Evolutionary conservation across 495 filamentous ascomycete genomes (phyloP).

Genomic region (Halenospora varia): DNA sequence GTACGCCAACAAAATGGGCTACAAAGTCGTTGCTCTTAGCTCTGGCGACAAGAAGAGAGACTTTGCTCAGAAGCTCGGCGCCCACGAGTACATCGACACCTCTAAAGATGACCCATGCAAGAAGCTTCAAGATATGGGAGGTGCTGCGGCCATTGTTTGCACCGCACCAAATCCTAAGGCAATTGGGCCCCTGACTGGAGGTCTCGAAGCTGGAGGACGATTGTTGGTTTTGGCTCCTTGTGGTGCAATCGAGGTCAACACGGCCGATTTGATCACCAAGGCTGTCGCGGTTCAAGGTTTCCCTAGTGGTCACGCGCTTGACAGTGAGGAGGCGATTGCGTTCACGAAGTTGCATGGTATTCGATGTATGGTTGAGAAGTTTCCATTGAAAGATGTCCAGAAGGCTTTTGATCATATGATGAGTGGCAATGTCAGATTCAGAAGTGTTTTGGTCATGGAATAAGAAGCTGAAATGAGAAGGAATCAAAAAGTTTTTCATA

Average conservation of each 20-base stretch:
- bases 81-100: slow-evolving; percentile 63
- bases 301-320: slow-evolving; percentile 58
- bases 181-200: slow-evolving; percentile 51
- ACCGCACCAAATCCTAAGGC: slow-evolving; percentile 57
- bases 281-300: slow-evolving; percentile 55
- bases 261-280: slow-evolving; percentile 40
- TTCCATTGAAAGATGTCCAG: slow-evolving; percentile 51
- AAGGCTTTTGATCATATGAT: slow-evolving; percentile 48
- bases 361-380: slow-evolving; percentile 61
- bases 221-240: slow-evolving; percentile 52
- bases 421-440: slow-evolving; percentile 43
- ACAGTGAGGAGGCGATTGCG: slow-evolving; percentile 61
- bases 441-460: slow-evolving; percentile 49
- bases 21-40: slow-evolving; percentile 58
- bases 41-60: slow-evolving; percentile 51
- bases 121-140: slow-evolving; percentile 53
- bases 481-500: too few species aligned
- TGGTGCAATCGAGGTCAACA: slow-evolving; percentile 50
- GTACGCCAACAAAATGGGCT: slow-evolving; percentile 62
- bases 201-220: slow-evolving; percentile 53
- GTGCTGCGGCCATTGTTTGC: slow-evolving; percentile 56
- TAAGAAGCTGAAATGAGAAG: too few species aligned
- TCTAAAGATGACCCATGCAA: slow-evolving; percentile 46
- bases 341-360: slow-evolving; percentile 56
- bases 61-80: slow-evolving; percentile 59